Evolutionary conservation across 352 stramenopile genomes (phyloP).

Genomic region (Phytophthora meadii): DNA sequence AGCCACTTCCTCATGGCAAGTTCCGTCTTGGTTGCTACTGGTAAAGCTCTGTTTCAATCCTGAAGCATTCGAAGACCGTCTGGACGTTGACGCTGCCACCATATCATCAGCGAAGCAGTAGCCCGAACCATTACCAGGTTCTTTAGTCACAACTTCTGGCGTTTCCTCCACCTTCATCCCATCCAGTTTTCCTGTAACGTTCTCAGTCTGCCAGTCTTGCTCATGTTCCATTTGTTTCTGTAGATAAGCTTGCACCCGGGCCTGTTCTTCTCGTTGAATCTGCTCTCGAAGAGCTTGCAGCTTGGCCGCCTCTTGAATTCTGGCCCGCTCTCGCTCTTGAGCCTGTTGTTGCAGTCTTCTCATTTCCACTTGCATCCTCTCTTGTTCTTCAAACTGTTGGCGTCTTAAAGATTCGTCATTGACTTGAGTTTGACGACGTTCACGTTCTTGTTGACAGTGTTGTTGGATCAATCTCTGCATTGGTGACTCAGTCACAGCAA

Average conservation of each 20-base stretch:
- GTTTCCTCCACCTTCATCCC: conserved; percentile 18
- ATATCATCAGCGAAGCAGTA: conserved; percentile 32
- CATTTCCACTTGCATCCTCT: conserved; percentile 14
- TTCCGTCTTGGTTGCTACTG: conserved; percentile 2
- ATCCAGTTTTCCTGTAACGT: conserved; percentile 7
- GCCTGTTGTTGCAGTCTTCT: conserved; percentile 16
- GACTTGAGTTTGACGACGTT: conserved; percentile 16
- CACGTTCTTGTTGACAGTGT: conserved; percentile 35
- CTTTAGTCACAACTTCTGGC: conserved; percentile 7
- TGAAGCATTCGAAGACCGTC: conserved; percentile 12
- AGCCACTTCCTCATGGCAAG: neutral
- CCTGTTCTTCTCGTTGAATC: conserved; percentile 25
- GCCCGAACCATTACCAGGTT: neutral
- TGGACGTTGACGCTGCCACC: conserved; percentile 14
- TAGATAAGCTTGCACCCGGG: conserved; percentile 26
- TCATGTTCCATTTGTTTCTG: conserved; percentile 34
- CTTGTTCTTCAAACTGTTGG: conserved; percentile 34
- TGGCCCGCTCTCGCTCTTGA: conserved; percentile 15
- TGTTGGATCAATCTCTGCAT: conserved; percentile 32
- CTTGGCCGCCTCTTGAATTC: conserved; percentile 9
- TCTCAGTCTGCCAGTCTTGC: conserved; percentile 20
- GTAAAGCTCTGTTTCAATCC: conserved; percentile 13
- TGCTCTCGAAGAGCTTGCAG: conserved; percentile 23
- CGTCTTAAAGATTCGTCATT: conserved; percentile 14
- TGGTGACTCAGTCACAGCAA: conserved; percentile 33